These are phyloP conservation scores for Tetrapisispora fleetii DNA, from an alignment of 805 yeast species.

Conservation along the genomic window DNA sequence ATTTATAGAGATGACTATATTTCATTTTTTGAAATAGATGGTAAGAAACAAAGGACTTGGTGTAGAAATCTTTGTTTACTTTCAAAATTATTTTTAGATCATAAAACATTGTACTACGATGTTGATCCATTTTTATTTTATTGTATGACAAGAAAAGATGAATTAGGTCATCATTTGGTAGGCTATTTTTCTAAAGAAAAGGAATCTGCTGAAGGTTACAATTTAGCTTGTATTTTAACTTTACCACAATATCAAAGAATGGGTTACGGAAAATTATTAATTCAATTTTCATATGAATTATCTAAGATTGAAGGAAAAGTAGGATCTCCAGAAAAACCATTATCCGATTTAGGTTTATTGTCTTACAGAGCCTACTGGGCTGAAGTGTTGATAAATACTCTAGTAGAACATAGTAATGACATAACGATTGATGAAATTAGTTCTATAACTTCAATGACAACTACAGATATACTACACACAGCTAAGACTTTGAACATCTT, in stretches of 20 bases:
- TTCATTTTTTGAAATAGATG: slow-evolving; percentile 95
- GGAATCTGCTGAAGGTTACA: slow-evolving; percentile 89
- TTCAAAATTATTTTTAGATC: slow-evolving; percentile 87
- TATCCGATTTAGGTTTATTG: slow-evolving; percentile 85
- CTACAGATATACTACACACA: slow-evolving; percentile 90
- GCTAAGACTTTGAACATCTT: slow-evolving; percentile 84
- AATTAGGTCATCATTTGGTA: slow-evolving; percentile 87
- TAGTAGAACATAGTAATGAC: slow-evolving; percentile 56
- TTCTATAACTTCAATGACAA: slow-evolving; percentile 82
- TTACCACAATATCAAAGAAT: slow-evolving; percentile 92
- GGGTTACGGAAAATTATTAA: slow-evolving; percentile 86
- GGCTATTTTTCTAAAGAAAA: slow-evolving; percentile 97
- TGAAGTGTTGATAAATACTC: slow-evolving; percentile 66
- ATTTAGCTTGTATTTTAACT: slow-evolving; percentile 94
- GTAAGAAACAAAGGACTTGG: slow-evolving; percentile 93
- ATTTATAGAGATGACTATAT: slow-evolving; percentile 88
- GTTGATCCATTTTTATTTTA: slow-evolving; percentile 96
- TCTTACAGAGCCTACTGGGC: slow-evolving; percentile 97
- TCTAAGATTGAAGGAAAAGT: slow-evolving; percentile 80
- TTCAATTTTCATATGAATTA: slow-evolving; percentile 87
- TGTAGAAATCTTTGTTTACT: slow-evolving; percentile 88
- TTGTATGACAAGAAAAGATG: slow-evolving; percentile 87
- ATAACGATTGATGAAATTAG: slow-evolving; percentile 88
- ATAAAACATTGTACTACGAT: slow-evolving; percentile 91
- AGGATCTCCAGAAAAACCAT: slow-evolving; percentile 96